Base-by-base conservation (phyloP, 257 asterid genomes). In the Nyctanthes arbortristis region DNA sequence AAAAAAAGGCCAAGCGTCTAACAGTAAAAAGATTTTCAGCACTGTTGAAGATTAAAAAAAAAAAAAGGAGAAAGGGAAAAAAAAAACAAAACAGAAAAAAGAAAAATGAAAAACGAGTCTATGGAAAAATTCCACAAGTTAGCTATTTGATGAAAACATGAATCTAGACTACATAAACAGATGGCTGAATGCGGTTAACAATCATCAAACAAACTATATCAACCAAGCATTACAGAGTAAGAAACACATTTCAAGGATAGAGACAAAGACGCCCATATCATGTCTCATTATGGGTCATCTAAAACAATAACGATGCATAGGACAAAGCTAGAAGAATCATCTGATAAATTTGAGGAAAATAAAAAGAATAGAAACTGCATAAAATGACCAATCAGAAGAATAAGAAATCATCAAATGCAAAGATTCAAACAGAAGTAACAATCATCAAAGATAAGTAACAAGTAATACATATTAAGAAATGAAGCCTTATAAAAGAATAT, bases 351-450 rank as follows among this genome's bases (percentile, higher is more conserved):
- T 8, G 59, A 52, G 59, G 30, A 52, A 20, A 11, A 18, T 18
- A 7, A 20, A 13, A 49, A 20, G 58, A 49, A 20, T 1, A 12
- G 0, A 4, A 22, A 22, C 12, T 22, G 30, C 13, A 52, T 52
- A 52, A 52, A 52, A 52, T 52, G 58, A 14, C 20, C 0, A 43
- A n/a, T n/a, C n/a, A n/a, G 18, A 22, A 6, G 59, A 28, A 12
- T 22, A 22, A 52, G 59, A 52, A 18, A 52, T 22, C 30, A 6
- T 20, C 28, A 52, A 9, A 52, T 22, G 30, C 30, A 22, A 52
- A 65, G 13, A 68, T 59, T 25, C 40, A 57, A 37, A 54, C 33
- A 69, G 25, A 69, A 32, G 61, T 28, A 40, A 65, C 63, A 49
- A 18, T 31, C 32, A 20, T 47, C 32, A 66, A 13, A 30, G 58